Evolutionary conservation across 139 green algal species (phyloP).

Genomic region (Chlamydomonas urium): DNA sequence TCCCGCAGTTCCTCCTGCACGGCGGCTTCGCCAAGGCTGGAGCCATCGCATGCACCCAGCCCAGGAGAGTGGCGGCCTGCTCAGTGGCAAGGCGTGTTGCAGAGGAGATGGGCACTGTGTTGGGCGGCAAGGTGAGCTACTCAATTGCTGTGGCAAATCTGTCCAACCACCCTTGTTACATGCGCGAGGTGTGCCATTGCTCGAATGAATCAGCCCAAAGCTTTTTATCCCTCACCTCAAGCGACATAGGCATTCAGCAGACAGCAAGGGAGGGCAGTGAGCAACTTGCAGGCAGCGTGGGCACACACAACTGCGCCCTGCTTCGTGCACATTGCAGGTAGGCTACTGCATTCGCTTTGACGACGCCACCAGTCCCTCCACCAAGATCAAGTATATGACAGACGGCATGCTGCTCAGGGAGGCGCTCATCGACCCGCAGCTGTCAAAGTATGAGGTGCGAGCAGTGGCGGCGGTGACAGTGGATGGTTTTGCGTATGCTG

Average conservation of each 20-base stretch:
- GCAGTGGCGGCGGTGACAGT: too few relatives aligned
- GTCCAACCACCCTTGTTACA: too few relatives aligned
- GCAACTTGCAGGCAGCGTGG: too few relatives aligned
- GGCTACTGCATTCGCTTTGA: slow-evolving; percentile 85
- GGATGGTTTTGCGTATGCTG: too few relatives aligned
- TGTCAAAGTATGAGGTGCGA: slow-evolving; percentile 74
- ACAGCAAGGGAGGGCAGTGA: too few relatives aligned
- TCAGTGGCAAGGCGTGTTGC: slow-evolving; percentile 82
- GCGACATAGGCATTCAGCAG: too few relatives aligned
- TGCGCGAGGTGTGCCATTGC: too few relatives aligned
- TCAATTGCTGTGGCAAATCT: too few relatives aligned
- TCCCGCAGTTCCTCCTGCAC: slow-evolving; percentile 66
- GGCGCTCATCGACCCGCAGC: slow-evolving; percentile 74
- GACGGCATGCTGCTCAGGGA: slow-evolving; percentile 96
- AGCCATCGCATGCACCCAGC: slow-evolving; percentile 84
- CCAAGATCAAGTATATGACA: slow-evolving; percentile 85
- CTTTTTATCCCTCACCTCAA: too few relatives aligned
- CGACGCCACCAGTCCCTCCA: slow-evolving; percentile 50
- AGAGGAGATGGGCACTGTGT: slow-evolving; percentile 66
- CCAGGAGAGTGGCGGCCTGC: slow-evolving; percentile 80
- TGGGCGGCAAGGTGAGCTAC: slow-evolving; percentile 82
- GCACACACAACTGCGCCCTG: too few relatives aligned
- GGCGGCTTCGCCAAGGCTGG: slow-evolving; percentile 38
- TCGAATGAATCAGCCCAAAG: too few relatives aligned
- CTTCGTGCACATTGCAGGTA: slow-evolving; percentile 54